These are phyloP conservation scores for Naganishia sp. DNA, from an alignment of 1,284 basidiomycete species.

Conservation along the genomic window DNA sequence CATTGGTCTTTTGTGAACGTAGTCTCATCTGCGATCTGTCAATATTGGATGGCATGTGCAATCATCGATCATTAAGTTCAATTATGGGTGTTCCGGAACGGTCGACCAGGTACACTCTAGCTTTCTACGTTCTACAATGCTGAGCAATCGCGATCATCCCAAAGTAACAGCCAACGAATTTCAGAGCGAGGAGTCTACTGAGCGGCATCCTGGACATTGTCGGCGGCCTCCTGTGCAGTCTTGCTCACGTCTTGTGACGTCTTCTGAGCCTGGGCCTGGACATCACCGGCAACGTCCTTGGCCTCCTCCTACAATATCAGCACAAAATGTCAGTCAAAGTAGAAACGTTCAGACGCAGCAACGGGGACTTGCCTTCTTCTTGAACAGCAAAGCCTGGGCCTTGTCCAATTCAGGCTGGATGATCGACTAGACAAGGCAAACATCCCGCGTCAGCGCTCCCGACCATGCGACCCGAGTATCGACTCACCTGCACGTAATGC, in stretches of 20 bases:
- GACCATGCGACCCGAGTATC: neutral
- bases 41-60: no score
- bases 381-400: constrained; percentile 25
- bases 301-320: neutral
- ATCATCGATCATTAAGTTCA: no score
- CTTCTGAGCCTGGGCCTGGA: constrained; percentile 2
- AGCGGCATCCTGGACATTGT: constrained; percentile 7
- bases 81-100: no score
- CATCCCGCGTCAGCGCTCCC: neutral
- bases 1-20: constrained; percentile 8
- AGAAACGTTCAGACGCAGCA: neutral
- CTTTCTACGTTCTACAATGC: no score
- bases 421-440: constrained; percentile 4
- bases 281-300: constrained; percentile 9
- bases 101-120: no score
- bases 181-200: neutral
- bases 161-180: neutral
- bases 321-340: neutral
- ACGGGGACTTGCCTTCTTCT: constrained; percentile 25
- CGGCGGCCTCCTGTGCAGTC: constrained; percentile 2
- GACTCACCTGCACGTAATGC: constrained; percentile 48
- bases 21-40: no score
- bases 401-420: constrained; percentile 32
- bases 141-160: no score
- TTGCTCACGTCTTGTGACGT: constrained; percentile 5